Percentiles rank a stretch among this genome's conserved stretches.
Conservation (phyloP, 1,284 basidiomycete species). For the Apiotrichum gracile region DNA sequence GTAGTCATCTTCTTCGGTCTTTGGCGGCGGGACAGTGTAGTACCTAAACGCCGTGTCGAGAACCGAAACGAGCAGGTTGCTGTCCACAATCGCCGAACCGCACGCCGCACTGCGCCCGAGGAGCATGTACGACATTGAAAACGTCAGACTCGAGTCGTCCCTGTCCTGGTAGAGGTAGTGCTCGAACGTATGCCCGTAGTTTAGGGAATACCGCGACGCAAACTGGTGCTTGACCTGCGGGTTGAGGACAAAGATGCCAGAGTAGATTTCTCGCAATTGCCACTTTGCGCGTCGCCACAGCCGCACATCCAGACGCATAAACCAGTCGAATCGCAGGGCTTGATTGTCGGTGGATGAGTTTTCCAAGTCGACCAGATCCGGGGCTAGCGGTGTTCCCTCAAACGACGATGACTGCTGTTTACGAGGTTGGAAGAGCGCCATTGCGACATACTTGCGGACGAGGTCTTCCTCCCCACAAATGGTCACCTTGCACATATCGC, state of each 20-base stretch:
- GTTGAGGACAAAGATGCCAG: slow-evolving; percentile 23
- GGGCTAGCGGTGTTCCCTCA: slow-evolving; percentile 12
- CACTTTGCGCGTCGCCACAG: slow-evolving; percentile 43
- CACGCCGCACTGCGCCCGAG: slow-evolving; percentile 78
- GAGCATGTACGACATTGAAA: slow-evolving; percentile 82
- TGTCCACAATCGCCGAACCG: slow-evolving; percentile 67
- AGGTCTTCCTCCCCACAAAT: slow-evolving; percentile 56
- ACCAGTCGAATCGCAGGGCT: slow-evolving; percentile 34
- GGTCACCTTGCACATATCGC: slow-evolving; percentile 66
- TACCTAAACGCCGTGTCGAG: slow-evolving; percentile 76
- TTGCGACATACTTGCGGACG: slow-evolving; percentile 53
- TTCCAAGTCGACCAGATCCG: slow-evolving; percentile 10
- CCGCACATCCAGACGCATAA: slow-evolving; percentile 38
- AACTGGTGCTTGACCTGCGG: slow-evolving; percentile 30
- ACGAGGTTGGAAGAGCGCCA: slow-evolving; percentile 23
- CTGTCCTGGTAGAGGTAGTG: slow-evolving; percentile 84
- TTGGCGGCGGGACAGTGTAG: slow-evolving; percentile 49
- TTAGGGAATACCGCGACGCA: slow-evolving; percentile 72
- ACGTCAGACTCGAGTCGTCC: slow-evolving; percentile 81
- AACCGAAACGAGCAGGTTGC: slow-evolving; percentile 66
- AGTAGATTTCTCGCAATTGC: slow-evolving; percentile 40
- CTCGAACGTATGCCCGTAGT: slow-evolving; percentile 82
- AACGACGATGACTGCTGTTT: not conserved
- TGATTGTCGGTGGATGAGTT: not conserved
- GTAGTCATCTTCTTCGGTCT: slow-evolving; percentile 2